Conservation (phyloP, 2,329 filamentous ascomycete genomes). For the Penicillium brevicompactum region DNA sequence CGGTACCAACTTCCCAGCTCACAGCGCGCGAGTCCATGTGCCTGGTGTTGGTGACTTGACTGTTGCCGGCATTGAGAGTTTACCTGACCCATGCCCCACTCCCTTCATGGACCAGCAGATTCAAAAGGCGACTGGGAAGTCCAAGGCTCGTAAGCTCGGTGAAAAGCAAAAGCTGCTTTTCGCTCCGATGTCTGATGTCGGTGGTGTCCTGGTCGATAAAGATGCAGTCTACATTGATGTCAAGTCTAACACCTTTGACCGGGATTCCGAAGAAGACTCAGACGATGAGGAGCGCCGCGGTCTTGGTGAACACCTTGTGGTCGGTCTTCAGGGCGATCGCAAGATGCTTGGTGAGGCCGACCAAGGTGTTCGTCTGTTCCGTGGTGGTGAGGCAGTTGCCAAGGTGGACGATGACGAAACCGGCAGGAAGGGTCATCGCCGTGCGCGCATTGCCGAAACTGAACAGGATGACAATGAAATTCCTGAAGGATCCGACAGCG, state of each 20-base stretch:
- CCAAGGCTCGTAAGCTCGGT: conserved; percentile 75
- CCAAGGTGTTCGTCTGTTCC: conserved; percentile 82
- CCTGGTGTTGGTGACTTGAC: conserved; percentile 89
- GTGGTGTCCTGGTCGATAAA: conserved; percentile 92
- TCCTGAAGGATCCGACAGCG: conserved; percentile 59
- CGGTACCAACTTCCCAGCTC: conserved; percentile 88
- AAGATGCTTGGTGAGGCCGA: conserved; percentile 80
- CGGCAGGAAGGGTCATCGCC: conserved; percentile 57
- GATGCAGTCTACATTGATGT: conserved; percentile 90
- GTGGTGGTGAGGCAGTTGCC: conserved; percentile 69
- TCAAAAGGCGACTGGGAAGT: conserved; percentile 82
- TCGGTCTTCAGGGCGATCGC: conserved; percentile 81
- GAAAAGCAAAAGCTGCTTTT: conserved; percentile 97
- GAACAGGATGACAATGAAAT: conserved; percentile 54
- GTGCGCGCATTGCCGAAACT: conserved; percentile 54
- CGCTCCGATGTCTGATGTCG: conserved; percentile 97
- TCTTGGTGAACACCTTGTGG: conserved; percentile 93
- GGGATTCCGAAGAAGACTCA: conserved; percentile 63
- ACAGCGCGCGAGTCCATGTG: conserved; percentile 85
- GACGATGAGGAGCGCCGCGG: conserved; percentile 69
- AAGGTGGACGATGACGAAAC: conserved; percentile 58
- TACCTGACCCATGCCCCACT: conserved; percentile 94
- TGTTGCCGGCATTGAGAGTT: conserved; percentile 77
- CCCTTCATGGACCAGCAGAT: conserved; percentile 85
- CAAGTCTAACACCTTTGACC: conserved; percentile 71